Evolutionary conservation across 2,329 filamentous ascomycete species (phyloP).

Genomic region (Neophaeococcomyces aloes): DNA sequence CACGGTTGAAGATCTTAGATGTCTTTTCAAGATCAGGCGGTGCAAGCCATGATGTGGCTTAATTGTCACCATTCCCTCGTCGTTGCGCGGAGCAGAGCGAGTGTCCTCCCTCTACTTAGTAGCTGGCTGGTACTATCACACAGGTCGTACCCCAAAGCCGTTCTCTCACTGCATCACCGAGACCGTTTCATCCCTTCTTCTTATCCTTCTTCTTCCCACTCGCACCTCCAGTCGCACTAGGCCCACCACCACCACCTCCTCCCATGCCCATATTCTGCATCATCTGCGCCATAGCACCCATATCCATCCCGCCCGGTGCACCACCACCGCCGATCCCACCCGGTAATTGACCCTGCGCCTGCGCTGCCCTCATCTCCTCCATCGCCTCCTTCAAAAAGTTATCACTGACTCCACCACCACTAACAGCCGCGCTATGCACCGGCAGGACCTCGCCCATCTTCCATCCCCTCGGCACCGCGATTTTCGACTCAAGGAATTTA

Average conservation of each 20-base stretch:
- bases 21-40: no score
- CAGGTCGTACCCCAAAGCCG: no score
- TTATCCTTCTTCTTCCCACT: constrained; percentile 19
- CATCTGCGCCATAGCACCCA: constrained; percentile 19
- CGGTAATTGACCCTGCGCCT: constrained; percentile 29
- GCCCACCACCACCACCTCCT: constrained; percentile 10
- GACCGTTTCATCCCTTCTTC: constrained; percentile 15
- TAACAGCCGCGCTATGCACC: constrained; percentile 78
- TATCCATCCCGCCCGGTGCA: constrained; percentile 23
- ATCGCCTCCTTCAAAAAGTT: constrained; percentile 96
- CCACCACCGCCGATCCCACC: constrained; percentile 26
- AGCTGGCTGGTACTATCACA: no score
- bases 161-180: neutral
- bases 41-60: no score
- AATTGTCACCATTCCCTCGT: no score
- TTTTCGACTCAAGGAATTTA: constrained; percentile 58
- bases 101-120: no score
- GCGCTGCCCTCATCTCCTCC: constrained; percentile 65
- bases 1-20: no score
- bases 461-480: constrained; percentile 77
- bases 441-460: constrained; percentile 79
- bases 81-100: no score
- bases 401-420: constrained; percentile 85
- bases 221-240: neutral
- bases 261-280: constrained; percentile 20